Conservation (phyloP, 805 yeast species). For the Tetrapisispora pingtungensis region DNA sequence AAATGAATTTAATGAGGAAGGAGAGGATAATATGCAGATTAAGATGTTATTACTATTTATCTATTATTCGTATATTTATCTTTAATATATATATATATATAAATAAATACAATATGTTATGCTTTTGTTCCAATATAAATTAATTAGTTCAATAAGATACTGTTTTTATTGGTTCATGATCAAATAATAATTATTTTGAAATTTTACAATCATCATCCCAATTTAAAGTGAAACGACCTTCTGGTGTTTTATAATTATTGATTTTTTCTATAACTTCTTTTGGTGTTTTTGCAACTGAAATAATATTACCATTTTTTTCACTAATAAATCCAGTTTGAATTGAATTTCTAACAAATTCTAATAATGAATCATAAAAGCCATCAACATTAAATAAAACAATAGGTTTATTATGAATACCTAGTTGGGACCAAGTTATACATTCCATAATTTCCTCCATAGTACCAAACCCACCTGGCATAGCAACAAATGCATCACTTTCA, state of each 20-base stretch:
- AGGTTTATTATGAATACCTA: slow-evolving; percentile 78
- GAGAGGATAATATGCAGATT: no score
- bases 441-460: slow-evolving; percentile 85
- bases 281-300: slow-evolving; percentile 57
- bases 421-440: slow-evolving; percentile 82
- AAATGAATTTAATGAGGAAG: neutral
- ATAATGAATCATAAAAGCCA: slow-evolving; percentile 69
- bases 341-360: slow-evolving; percentile 51
- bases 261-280: slow-evolving; percentile 59
- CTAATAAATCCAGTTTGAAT: slow-evolving; percentile 60
- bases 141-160: no score
- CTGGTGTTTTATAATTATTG: slow-evolving; percentile 53
- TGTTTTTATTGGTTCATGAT: no score
- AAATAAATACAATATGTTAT: no score
- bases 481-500: slow-evolving; percentile 79
- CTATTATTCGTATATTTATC: no score
- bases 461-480: slow-evolving; percentile 89
- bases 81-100: no score
- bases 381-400: slow-evolving; percentile 65
- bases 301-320: slow-evolving; percentile 52
- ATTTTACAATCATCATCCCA: slow-evolving; percentile 40
- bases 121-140: no score
- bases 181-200: neutral
- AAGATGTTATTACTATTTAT: no score
- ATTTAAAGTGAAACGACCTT: slow-evolving; percentile 61